phyloP scores from a whole-genome alignment of 768 basidiomycete species.

The Tulasnella sp. region DNA sequence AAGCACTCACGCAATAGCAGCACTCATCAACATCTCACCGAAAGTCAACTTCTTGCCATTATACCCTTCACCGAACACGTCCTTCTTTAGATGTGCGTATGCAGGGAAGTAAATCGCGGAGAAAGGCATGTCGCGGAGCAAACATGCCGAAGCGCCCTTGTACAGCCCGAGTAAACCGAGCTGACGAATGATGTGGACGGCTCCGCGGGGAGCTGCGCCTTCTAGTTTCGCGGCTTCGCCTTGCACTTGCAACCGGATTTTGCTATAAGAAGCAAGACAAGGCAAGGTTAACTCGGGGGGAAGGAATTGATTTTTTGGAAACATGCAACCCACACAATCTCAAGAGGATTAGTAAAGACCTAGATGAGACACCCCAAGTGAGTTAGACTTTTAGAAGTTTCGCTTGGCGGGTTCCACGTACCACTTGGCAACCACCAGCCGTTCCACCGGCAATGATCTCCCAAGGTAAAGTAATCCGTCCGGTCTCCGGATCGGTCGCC shows the following conservation, averaged over 20 bases:
- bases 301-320: background rate
- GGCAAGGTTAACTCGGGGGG: background rate
- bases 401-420: conserved; percentile 38
- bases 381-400: background rate
- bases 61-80: conserved; percentile 91
- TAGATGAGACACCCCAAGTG: conserved; percentile 30
- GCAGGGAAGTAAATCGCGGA: conserved; percentile 88
- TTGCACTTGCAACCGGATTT: conserved; percentile 91
- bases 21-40: conserved; percentile 76
- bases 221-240: conserved; percentile 88
- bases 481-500: conserved; percentile 91
- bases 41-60: conserved; percentile 90
- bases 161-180: conserved; percentile 89
- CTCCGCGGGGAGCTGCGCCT: conserved; percentile 73
- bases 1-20: conserved; percentile 58
- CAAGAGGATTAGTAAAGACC: conserved; percentile 96
- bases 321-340: conserved; percentile 69
- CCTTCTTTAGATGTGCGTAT: conserved; percentile 84
- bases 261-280: conserved; percentile 39
- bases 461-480: conserved; percentile 84
- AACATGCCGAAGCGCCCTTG: conserved; percentile 85
- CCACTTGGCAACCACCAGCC: conserved; percentile 97
- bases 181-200: conserved; percentile 86
- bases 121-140: conserved; percentile 94
- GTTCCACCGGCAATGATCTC: conserved; percentile 86